Evolutionary conservation across 768 basidiomycete species (phyloP), one percentile per base, ranked within the genome.

Genomic region (Termitomyces titanicus): DNA sequence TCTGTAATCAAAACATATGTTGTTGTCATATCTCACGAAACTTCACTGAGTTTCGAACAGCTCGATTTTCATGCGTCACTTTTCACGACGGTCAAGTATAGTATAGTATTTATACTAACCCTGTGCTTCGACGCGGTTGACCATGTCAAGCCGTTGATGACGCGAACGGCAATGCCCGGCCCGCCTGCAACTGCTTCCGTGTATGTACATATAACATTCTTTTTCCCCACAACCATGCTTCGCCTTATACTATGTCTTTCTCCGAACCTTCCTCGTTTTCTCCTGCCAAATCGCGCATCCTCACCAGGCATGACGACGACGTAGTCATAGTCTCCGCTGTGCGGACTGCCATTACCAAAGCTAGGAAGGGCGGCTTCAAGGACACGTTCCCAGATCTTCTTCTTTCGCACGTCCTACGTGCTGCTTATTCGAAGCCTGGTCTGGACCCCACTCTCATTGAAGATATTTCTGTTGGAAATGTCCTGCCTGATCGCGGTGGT

Each of bases 271-370:
- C 55, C 31, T 46, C 49, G 18, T 18, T 43, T 18, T 74, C 75
- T 24, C 63, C 72, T 52, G 77, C 77, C 53, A 89, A 83, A 67
- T 75, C 84, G 24, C 76, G 76, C 58, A 63, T 92, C 24, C 80
- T 93, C 45, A 74, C 82, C 64, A 88, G 91, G 76, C 74, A 81
- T 64, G 88, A 89, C 60, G 79, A 92, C 67, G 94, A 96, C 70
- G 88, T 98, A 17, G 96, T 98, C 58, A 89, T 98, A 67, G 84
- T 93, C 63, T 75, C 84, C 15, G 94, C 95, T 18, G 81, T 92
- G 43, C 86, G 97, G 58, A 93, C 94, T 46, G 91, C 97, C 22
- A 79, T 96, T 53, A 97, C 95, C 22, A 96, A 94, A 81, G 83
- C 82, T 27, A 85, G 78, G 67, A 94, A 93, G 68, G 94, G 94